Conservation (phyloP, 495 filamentous ascomycete species). For the Daldinia decipiens region DNA sequence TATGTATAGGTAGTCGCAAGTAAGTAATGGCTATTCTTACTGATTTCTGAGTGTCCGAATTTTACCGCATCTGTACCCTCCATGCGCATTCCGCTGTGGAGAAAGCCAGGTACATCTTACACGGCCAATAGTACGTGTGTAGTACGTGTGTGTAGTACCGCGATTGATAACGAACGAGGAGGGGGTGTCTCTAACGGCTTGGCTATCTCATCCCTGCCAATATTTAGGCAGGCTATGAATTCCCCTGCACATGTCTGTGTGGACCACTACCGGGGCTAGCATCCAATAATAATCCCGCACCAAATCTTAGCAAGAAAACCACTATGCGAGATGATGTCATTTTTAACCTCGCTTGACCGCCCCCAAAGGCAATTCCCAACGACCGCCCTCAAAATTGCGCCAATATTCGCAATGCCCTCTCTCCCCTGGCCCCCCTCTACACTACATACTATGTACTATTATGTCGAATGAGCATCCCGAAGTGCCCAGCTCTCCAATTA, state of each 20-base stretch:
- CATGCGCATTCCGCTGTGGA: constrained; percentile 40
- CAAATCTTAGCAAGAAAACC: constrained; percentile 33
- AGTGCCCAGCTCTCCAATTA: constrained; percentile 22
- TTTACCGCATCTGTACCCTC: constrained; percentile 33
- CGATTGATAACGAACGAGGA: constrained; percentile 9
- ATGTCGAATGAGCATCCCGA: constrained; percentile 29
- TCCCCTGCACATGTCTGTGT: constrained; percentile 35
- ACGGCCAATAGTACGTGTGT: not conserved
- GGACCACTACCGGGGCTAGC: constrained; percentile 19
- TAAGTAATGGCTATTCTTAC: not conserved
- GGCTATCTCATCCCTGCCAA: constrained; percentile 34
- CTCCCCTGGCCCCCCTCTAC: constrained; percentile 28
- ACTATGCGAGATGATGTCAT: constrained; percentile 41
- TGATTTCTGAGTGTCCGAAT: constrained; percentile 35
- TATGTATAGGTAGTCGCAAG: not conserved
- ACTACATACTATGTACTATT: not conserved
- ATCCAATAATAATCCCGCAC: constrained; percentile 20
- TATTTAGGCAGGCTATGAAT: constrained; percentile 41
- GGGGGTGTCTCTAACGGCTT: constrained; percentile 29
- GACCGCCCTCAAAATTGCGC: constrained; percentile 42
- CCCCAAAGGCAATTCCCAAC: constrained; percentile 43
- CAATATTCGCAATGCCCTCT: constrained; percentile 41
- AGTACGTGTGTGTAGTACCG: constrained; percentile 2
- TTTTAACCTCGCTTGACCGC: constrained; percentile 41
- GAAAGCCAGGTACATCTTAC: constrained; percentile 16